Percentiles rank a stretch among this genome's conserved stretches.
These are phyloP conservation scores for Rubus parviflorus DNA, from an alignment of 306 rosid genomes.

Conservation along the genomic window DNA sequence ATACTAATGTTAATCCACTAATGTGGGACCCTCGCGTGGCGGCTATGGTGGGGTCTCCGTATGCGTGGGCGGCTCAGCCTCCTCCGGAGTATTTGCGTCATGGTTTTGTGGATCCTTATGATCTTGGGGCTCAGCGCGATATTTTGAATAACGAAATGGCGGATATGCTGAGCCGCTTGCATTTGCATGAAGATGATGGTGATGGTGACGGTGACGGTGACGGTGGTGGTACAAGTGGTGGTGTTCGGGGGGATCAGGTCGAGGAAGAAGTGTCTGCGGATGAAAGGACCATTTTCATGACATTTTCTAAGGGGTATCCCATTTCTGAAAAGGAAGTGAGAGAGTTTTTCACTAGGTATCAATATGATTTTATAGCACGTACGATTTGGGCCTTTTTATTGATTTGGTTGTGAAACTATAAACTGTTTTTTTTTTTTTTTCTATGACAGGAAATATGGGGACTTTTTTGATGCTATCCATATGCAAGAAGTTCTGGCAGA, in stretches of 20 bases:
- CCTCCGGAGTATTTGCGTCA: background rate
- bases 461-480: conserved; percentile 38
- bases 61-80: background rate
- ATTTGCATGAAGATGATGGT: background rate
- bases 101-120: background rate
- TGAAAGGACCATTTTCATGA: conserved; percentile 60
- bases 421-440: background rate
- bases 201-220: background rate
- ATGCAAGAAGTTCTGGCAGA: conserved; percentile 50
- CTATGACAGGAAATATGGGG: conserved; percentile 46
- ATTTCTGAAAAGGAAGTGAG: conserved; percentile 46
- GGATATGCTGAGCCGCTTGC: conserved; percentile 20
- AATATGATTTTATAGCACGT: background rate
- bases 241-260: background rate
- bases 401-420: background rate
- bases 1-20: background rate
- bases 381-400: background rate
- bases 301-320: conserved; percentile 70
- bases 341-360: conserved; percentile 48
- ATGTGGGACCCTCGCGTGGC: background rate
- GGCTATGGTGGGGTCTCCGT: background rate
- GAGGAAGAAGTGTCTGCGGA: conserved; percentile 19
- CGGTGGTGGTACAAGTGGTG: too few relatives aligned
- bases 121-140: background rate
- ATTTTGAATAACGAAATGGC: conserved; percentile 17